These are phyloP conservation scores for Chaetomidium leptoderma DNA, from an alignment of 495 filamentous ascomycete genomes.

Conservation along the genomic window DNA sequence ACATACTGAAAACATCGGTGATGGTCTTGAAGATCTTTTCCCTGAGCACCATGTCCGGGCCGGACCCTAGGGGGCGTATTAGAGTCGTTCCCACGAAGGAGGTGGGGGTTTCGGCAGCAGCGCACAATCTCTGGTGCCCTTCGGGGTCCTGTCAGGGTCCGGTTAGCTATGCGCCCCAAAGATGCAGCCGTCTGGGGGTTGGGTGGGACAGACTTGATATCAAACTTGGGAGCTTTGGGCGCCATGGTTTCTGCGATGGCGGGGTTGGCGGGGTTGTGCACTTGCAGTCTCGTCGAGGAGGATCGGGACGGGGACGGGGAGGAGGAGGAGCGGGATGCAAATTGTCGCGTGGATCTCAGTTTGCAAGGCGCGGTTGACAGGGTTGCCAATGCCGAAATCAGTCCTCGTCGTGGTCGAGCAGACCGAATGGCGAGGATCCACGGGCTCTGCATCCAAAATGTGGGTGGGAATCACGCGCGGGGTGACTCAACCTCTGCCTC, in stretches of 20 bases:
- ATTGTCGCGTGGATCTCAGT: conserved; percentile 5
- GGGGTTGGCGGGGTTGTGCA: conserved; percentile 8
- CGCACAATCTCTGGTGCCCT: conserved; percentile 47
- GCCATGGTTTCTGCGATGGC: conserved; percentile 28
- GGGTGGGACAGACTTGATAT: conserved; percentile 37
- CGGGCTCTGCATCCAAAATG: conserved; percentile 27
- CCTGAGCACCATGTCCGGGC: conserved; percentile 69
- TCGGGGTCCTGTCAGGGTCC: conserved; percentile 31
- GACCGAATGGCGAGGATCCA: conserved; percentile 29
- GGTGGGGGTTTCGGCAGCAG: neutral
- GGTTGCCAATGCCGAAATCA: conserved; percentile 3
- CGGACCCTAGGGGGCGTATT: conserved; percentile 51
- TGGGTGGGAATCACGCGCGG: conserved; percentile 25
- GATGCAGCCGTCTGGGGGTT: neutral
- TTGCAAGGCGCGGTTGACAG: conserved; percentile 1
- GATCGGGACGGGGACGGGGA: conserved; percentile 1
- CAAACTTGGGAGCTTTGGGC: conserved; percentile 43
- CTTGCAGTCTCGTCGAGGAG: conserved; percentile 6
- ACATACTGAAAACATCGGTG: conserved; percentile 64
- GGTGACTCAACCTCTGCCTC: conserved; percentile 29
- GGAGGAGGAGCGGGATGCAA: neutral
- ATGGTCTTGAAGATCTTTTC: conserved; percentile 83
- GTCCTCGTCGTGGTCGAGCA: conserved; percentile 25
- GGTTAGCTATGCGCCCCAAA: conserved; percentile 9
- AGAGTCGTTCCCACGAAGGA: neutral